Evolutionary conservation across 2,329 filamentous ascomycete species (phyloP).

Genomic region (Diaporthe sp.): DNA sequence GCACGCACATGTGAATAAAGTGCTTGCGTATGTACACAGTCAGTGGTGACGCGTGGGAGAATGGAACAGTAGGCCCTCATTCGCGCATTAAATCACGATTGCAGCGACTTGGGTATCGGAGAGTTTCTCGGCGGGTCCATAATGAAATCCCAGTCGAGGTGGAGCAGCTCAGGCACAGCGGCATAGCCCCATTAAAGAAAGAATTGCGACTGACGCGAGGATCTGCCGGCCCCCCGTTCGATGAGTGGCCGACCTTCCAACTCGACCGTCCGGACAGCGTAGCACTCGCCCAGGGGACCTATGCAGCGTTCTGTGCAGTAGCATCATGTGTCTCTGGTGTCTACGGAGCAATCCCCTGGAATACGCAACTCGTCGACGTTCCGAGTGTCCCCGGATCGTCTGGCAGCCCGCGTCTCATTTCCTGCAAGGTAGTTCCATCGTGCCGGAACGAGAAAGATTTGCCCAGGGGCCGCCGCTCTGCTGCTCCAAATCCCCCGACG

Average conservation of each 20-base stretch:
- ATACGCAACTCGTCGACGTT: neutral
- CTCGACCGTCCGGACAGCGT: neutral
- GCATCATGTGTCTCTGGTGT: slow-evolving; percentile 1
- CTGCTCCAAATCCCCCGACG: slow-evolving; percentile 1
- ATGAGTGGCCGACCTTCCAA: neutral
- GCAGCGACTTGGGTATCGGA: slow-evolving; percentile 30
- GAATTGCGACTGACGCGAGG: slow-evolving; percentile 20
- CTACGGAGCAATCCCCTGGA: neutral
- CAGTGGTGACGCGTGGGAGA: neutral
- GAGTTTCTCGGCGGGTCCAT: slow-evolving; percentile 28
- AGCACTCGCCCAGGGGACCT: slow-evolving; percentile 14
- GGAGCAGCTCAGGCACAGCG: neutral
- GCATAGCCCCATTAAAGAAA: slow-evolving; percentile 19
- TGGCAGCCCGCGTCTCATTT: slow-evolving; percentile 30
- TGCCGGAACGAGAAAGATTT: slow-evolving; percentile 7
- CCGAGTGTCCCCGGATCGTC: slow-evolving; percentile 24
- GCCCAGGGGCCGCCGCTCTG: slow-evolving; percentile 3
- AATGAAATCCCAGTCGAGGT: slow-evolving; percentile 1
- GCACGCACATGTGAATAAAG: neutral
- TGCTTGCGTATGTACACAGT: slow-evolving; percentile 5
- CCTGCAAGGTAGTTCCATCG: slow-evolving; percentile 32
- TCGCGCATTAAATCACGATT: slow-evolving; percentile 13
- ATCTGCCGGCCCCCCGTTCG: slow-evolving; percentile 3
- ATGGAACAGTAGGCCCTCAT: neutral
- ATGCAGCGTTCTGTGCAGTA: slow-evolving; percentile 19